A percentile compares a stretch with the other conserved stretches of the same genome.
phyloP scores from a whole-genome alignment of 345 rosid genomes.

The Citrus sp. region DNA sequence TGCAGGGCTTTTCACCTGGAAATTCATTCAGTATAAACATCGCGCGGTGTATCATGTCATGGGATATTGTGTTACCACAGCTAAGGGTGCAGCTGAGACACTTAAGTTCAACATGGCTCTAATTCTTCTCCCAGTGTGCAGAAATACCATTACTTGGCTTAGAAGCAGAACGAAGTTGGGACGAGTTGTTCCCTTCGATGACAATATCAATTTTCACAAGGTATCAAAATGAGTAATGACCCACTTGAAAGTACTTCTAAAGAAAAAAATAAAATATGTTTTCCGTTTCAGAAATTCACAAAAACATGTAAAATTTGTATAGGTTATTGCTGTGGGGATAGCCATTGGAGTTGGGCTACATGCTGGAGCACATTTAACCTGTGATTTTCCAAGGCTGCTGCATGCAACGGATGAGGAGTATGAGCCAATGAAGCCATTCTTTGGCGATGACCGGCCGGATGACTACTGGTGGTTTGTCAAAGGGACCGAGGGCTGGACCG shows the following conservation, averaged over 20 bases:
- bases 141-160: conserved; percentile 79
- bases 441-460: conserved; percentile 51
- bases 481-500: conserved; percentile 76
- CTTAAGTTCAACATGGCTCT: conserved; percentile 82
- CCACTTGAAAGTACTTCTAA: neutral
- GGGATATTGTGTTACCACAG: conserved; percentile 75
- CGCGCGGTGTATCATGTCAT: conserved; percentile 58
- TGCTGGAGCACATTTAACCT: conserved; percentile 57
- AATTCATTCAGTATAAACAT: conserved; percentile 64
- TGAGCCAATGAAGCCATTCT: conserved; percentile 57
- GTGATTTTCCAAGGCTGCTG: conserved; percentile 76
- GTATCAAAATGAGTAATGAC: conserved; percentile 21
- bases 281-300: neutral
- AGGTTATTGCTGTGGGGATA: conserved; percentile 67
- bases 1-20: conserved; percentile 69
- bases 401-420: conserved; percentile 58
- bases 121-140: conserved; percentile 74
- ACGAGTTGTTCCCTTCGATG: conserved; percentile 59
- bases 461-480: conserved; percentile 80
- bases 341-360: conserved; percentile 64
- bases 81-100: conserved; percentile 82
- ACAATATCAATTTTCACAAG: conserved; percentile 83
- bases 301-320: neutral
- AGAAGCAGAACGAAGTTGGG: conserved; percentile 65
- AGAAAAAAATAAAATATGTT: no score